Evolutionary conservation across 768 basidiomycete species (phyloP).

Genomic region (Cytidiella melzeri): DNA sequence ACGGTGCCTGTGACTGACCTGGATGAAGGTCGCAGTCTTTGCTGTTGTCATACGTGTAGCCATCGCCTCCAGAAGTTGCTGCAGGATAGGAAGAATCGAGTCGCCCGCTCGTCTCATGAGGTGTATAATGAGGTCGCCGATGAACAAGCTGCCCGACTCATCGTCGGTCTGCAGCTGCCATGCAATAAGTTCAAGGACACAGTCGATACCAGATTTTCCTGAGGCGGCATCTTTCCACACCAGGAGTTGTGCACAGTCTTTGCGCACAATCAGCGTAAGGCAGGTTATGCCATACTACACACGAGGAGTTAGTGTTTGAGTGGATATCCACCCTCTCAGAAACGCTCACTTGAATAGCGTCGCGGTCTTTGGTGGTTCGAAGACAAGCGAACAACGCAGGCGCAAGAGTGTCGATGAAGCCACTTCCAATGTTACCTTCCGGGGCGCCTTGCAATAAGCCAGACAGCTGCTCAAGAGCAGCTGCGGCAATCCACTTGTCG

Average conservation of each 20-base stretch:
- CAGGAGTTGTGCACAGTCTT: conserved; percentile 78
- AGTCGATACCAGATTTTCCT: conserved; percentile 70
- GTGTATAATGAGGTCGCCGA: conserved; percentile 94
- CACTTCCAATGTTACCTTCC: conserved; percentile 63
- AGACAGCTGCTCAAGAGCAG: conserved; percentile 77
- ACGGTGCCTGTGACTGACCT: conserved; percentile 40
- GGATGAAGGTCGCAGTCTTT: conserved; percentile 86
- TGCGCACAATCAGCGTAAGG: conserved; percentile 79
- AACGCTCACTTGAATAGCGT: conserved; percentile 63
- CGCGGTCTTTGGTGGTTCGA: conserved; percentile 72
- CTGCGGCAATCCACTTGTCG: conserved; percentile 71
- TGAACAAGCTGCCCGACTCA: conserved; percentile 88
- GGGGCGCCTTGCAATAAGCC: conserved; percentile 65
- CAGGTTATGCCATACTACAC: conserved; percentile 73
- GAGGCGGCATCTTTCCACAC: conserved; percentile 58
- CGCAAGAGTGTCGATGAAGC: conserved; percentile 72
- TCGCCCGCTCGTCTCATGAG: conserved; percentile 80
- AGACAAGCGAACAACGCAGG: conserved; percentile 71
- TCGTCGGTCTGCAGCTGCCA: conserved; percentile 72
- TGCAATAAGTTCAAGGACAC: conserved; percentile 70
- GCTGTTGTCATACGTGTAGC: conserved; percentile 74
- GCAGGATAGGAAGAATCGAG: conserved; percentile 76
- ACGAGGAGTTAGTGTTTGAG: not conserved
- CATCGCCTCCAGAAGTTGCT: conserved; percentile 83
- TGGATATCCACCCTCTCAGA: not conserved